Base-by-base conservation (phyloP, 495 filamentous ascomycete genomes). In the Xylaria curta region DNA sequence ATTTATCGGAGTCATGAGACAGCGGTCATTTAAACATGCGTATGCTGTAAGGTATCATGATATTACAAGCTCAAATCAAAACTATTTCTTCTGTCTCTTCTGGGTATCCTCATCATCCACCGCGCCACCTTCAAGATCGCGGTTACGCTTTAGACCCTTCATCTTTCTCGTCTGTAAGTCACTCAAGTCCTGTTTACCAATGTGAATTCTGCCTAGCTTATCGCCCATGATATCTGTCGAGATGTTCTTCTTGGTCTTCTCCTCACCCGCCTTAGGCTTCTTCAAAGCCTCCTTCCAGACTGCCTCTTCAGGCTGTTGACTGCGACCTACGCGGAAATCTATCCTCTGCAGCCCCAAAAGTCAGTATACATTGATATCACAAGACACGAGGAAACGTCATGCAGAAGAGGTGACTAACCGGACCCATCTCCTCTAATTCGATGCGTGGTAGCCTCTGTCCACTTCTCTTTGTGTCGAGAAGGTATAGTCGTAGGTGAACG, bases 151-250 rank as follows among this genome's bases (percentile, higher is more conserved):
- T 73, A 99, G 81, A 70, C 96, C 96, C 89, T 99, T 99, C 95
- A 99, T 98, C 90, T 99, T 99, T 78, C 96, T 89, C 58, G 94
- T 97, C 89, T 98, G 96, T 82, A 99, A 80, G 71, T 91, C 87
- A 70, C 84, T 86, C 46, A 99, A 86, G 83, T 98, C 95, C 82
- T 98, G 93, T 86, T 92, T 94, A 78, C 92, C 93, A 36, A 96
- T 81, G 83, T 99, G 97, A 68, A 99, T 94, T 68, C 94, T 88
- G 66, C 97, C 96, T 66, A 98, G 84, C 89, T 98, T 98, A 79
- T 99, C 97, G 79, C 97, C 96, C 72, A 99, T 91, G 54, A 91
- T 82, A 79, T 98, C 95, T 73, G 92, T 97, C 71, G 87, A 85
- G 73, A 98, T 90, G 80, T 99, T 99, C 91, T 98, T 98, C 92